Conservation (phyloP, 305 asterid species). For the Rubia peregrina region DNA sequence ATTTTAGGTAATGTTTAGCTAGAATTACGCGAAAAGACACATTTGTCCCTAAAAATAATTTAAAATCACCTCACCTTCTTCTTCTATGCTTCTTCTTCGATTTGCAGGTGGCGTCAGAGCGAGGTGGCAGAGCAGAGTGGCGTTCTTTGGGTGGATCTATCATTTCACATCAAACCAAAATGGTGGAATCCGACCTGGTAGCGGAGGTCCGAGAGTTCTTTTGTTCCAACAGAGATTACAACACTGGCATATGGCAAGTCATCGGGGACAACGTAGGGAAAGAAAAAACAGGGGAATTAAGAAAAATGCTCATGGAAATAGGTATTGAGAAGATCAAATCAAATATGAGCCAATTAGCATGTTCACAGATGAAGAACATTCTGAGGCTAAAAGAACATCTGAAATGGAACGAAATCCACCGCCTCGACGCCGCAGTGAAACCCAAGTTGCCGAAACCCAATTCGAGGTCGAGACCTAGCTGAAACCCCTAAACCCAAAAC, state of each 20-base stretch:
- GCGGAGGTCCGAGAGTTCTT: conserved; percentile 47
- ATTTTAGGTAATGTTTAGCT: too few relatives aligned
- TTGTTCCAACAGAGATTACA: conserved; percentile 39
- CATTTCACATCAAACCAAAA: conserved; percentile 33
- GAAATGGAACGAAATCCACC: conserved; percentile 34
- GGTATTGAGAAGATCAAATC: conserved; percentile 47
- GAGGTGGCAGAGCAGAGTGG: neutral
- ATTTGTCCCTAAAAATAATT: too few relatives aligned
- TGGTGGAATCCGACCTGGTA: conserved; percentile 51
- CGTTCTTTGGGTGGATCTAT: conserved; percentile 57
- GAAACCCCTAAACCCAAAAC: too few relatives aligned
- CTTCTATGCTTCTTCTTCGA: too few relatives aligned
- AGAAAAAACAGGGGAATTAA: too few relatives aligned
- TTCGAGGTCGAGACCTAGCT: too few relatives aligned
- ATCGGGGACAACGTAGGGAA: too few relatives aligned
- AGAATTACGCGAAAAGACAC: too few relatives aligned
- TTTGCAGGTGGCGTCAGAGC: too few relatives aligned
- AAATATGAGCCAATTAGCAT: conserved; percentile 44
- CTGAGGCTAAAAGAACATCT: conserved; percentile 38
- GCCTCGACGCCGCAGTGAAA: conserved; percentile 58
- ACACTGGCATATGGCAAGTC: conserved; percentile 48
- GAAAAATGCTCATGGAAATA: conserved; percentile 20
- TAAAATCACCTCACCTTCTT: too few relatives aligned
- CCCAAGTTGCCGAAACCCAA: too few relatives aligned
- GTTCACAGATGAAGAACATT: conserved; percentile 45